Conservation (phyloP, 495 filamentous ascomycete genomes). For the Parachaetomium inaequale region DNA sequence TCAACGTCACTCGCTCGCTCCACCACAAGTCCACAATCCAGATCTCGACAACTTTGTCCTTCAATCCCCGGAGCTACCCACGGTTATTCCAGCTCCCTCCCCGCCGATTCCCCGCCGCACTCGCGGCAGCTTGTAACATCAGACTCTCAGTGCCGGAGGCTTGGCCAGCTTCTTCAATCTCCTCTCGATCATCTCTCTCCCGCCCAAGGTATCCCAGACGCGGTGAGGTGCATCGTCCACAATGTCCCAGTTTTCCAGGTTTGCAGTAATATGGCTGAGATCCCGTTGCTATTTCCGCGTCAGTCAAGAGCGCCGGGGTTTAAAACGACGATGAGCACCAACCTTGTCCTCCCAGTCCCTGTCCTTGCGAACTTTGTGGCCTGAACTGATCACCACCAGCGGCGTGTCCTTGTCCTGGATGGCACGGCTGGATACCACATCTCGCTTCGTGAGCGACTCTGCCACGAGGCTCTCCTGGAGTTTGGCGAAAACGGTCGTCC, state of each 20-base stretch:
- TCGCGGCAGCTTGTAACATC: background rate
- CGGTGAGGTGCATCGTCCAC: slow-evolving; percentile 81
- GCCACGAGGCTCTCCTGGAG: slow-evolving; percentile 92
- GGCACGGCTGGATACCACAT: slow-evolving; percentile 67
- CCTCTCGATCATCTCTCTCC: slow-evolving; percentile 58
- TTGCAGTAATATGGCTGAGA: slow-evolving; percentile 70
- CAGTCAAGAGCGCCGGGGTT: slow-evolving; percentile 7
- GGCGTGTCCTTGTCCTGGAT: slow-evolving; percentile 74
- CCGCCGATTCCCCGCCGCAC: background rate
- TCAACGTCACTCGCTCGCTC: background rate
- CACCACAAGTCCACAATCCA: background rate
- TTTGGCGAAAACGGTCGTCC: slow-evolving; percentile 79
- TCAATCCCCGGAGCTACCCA: background rate
- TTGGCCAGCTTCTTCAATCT: slow-evolving; percentile 52
- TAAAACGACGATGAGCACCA: slow-evolving; percentile 1
- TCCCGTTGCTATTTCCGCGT: slow-evolving; percentile 59
- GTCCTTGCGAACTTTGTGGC: slow-evolving; percentile 51
- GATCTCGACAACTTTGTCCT: too few species aligned
- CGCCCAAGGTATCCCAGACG: slow-evolving; percentile 71
- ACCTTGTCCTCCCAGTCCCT: slow-evolving; percentile 66
- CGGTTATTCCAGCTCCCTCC: background rate
- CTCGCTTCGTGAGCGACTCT: slow-evolving; percentile 71
- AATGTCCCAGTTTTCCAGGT: slow-evolving; percentile 79
- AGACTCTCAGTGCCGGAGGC: slow-evolving; percentile 2
- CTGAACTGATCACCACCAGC: slow-evolving; percentile 78